Evolutionary conservation across 352 stramenopile species (phyloP), one percentile per base, ranked within the genome.

Genomic region (Globisporangium viniferum): DNA sequence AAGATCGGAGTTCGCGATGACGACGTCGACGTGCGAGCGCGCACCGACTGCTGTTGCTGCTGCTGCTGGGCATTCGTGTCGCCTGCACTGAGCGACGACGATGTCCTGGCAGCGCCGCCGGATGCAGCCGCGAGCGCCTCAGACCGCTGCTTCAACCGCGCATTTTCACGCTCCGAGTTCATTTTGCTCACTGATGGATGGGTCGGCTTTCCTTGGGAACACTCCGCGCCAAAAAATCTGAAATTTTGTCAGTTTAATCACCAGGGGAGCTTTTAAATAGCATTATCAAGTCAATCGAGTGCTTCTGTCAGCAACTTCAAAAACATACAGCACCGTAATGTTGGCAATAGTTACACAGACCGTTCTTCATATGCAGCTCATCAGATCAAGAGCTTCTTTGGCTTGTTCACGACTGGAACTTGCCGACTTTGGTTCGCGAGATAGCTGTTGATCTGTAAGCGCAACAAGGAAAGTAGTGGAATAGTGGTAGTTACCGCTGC

Each of bases 91-190:
- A 48, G n/a, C 8, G 56, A 31, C 5, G 56, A 49, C 10, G 56
- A 20, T 4, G 9, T 24, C 6, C 56, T 36, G 12, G 33, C 20
- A 29, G 55, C 56, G 1, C 31, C 55, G 4, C 56, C 33, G 9
- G 18, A 46, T 22, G 33, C 33, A 15, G 27, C 53, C 9, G 3
- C 33, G 31, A 62, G 56, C n/a, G 56, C 56, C 33, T 62, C 56
- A 18, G n/a, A 3, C 20, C 56, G 56, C 20, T 60, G 55, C 56
- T 62, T 62, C 56, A 62, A 33, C 31, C 56, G 56, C 56, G 56
- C 56, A 62, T n/a, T 48, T 62, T 62, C 56, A 33, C 56, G 56
- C 56, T 62, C 56, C 31, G 56, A 62, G 56, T 12, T 62, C 56
- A 62, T 62, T 29, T 39, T 61, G 44, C 44, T 51, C 18, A 24